A percentile compares a stretch with the other conserved stretches of the same genome.
These are phyloP conservation scores for Aechmea fasciata DNA, from an alignment of 176 grass and related monocot genomes.

Conservation along the genomic window DNA sequence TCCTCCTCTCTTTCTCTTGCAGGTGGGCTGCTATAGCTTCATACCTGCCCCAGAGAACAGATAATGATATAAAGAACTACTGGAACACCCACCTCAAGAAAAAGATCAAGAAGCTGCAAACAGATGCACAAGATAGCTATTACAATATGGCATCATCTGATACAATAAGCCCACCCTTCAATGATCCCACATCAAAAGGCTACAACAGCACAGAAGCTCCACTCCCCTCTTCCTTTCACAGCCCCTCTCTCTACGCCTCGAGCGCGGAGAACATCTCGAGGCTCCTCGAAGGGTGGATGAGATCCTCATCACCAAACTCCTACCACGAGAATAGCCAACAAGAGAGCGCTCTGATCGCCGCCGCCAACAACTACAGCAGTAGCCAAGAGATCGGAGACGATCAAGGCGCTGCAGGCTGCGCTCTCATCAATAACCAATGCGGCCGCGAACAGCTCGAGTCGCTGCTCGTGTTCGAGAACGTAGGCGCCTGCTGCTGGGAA, in stretches of 20 bases:
- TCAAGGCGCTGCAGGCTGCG: no score
- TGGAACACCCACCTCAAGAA: slow-evolving; percentile 97
- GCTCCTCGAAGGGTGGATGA: slow-evolving; percentile 40
- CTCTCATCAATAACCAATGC: neutral
- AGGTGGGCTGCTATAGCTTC: slow-evolving; percentile 84
- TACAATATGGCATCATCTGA: slow-evolving; percentile 13
- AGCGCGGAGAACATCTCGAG: slow-evolving; percentile 73
- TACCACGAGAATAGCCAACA: neutral
- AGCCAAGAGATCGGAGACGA: neutral
- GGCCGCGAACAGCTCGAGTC: neutral
- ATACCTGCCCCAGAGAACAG: slow-evolving; percentile 74
- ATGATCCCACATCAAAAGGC: slow-evolving; percentile 6
- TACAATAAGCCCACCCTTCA: slow-evolving; percentile 7
- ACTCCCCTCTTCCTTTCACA: neutral
- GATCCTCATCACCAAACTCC: slow-evolving; percentile 8
- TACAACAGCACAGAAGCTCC: slow-evolving; percentile 4
- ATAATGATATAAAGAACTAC: slow-evolving; percentile 97
- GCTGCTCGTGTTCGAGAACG: neutral
- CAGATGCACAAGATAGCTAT: neutral
- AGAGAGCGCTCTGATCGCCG: neutral
- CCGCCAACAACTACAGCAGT: neutral
- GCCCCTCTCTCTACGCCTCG: slow-evolving; percentile 36
- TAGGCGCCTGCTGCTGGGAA: neutral
- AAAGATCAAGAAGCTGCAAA: slow-evolving; percentile 49
- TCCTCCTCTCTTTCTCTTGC: neutral